Conservation (phyloP, 805 yeast genomes). For the Ascoidea asiatica region DNA sequence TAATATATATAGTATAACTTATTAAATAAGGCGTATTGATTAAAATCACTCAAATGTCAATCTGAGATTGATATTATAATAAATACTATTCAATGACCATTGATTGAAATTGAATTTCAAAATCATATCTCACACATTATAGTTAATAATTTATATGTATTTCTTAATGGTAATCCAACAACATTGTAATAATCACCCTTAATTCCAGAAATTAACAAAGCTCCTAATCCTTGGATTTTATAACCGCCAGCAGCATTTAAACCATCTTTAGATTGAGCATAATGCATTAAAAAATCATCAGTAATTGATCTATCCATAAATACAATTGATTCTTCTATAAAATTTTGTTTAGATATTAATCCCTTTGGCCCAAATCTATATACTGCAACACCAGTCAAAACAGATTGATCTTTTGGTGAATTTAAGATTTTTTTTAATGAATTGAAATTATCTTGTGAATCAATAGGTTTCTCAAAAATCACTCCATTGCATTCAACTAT, state of each 20-base stretch:
- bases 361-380: conserved; percentile 16
- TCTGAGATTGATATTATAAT: too few relatives aligned
- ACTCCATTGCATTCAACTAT: conserved; percentile 44
- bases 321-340: conserved; percentile 27
- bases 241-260: conserved; percentile 85
- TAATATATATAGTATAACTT: too few relatives aligned
- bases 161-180: conserved; percentile 71
- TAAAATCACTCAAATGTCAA: too few relatives aligned
- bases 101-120: too few relatives aligned
- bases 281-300: conserved; percentile 42
- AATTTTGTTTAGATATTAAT: conserved; percentile 12
- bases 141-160: conserved; percentile 36
- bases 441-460: conserved; percentile 32
- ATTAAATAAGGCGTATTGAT: too few relatives aligned
- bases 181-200: conserved; percentile 78
- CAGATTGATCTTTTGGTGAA: conserved; percentile 28
- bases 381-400: conserved; percentile 40
- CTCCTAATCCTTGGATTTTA: conserved; percentile 65
- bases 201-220: conserved; percentile 44
- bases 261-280: conserved; percentile 66
- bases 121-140: too few relatives aligned
- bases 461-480: conserved; percentile 74
- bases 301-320: conserved; percentile 29
- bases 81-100: too few relatives aligned
- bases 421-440: conserved; percentile 36